phyloP scores from a whole-genome alignment of 352 stramenopile species.

The Globisporangium spiculum region DNA sequence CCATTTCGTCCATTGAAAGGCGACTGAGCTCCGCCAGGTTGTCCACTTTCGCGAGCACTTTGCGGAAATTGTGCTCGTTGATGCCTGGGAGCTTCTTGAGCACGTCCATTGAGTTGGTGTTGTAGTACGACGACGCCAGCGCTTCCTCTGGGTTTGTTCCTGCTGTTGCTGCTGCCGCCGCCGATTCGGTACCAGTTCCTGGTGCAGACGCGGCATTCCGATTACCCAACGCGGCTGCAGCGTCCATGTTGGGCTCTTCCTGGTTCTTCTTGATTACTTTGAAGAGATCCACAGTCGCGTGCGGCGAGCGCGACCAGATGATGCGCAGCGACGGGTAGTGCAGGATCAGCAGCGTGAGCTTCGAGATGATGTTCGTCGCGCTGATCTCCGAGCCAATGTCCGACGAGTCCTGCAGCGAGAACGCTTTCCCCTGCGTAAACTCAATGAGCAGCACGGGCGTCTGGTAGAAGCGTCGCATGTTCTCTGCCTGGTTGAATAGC shows the following conservation, averaged over 20 bases:
- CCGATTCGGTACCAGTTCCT: conserved; percentile 23
- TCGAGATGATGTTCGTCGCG: conserved; percentile 92
- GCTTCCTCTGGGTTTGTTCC: conserved; percentile 59
- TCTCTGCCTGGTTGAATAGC: conserved; percentile 94
- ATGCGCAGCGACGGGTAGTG: conserved; percentile 94
- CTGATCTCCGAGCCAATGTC: conserved; percentile 93
- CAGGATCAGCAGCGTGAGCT: conserved; percentile 93
- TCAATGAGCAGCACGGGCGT: conserved; percentile 96
- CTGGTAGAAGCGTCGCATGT: conserved; percentile 82
- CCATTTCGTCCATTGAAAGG: conserved; percentile 62
- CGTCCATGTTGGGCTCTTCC: conserved; percentile 80
- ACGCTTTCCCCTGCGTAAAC: conserved; percentile 85
- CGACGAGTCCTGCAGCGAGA: conserved; percentile 83
- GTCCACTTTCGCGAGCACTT: conserved; percentile 63
- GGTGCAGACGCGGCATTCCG: conserved; percentile 11
- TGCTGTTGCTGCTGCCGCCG: conserved; percentile 32
- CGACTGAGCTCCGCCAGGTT: conserved; percentile 75
- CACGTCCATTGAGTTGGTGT: conserved; percentile 92
- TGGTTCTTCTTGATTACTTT: conserved; percentile 82
- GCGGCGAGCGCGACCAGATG: conserved; percentile 92
- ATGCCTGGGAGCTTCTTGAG: conserved; percentile 96
- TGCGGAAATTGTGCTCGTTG: conserved; percentile 90
- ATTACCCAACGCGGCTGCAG: conserved; percentile 62
- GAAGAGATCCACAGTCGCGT: conserved; percentile 88
- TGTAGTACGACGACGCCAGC: conserved; percentile 71